These are phyloP conservation scores for Arthrinium phaeospermum DNA, from an alignment of 2,329 filamentous ascomycete species.

Conservation along the genomic window DNA sequence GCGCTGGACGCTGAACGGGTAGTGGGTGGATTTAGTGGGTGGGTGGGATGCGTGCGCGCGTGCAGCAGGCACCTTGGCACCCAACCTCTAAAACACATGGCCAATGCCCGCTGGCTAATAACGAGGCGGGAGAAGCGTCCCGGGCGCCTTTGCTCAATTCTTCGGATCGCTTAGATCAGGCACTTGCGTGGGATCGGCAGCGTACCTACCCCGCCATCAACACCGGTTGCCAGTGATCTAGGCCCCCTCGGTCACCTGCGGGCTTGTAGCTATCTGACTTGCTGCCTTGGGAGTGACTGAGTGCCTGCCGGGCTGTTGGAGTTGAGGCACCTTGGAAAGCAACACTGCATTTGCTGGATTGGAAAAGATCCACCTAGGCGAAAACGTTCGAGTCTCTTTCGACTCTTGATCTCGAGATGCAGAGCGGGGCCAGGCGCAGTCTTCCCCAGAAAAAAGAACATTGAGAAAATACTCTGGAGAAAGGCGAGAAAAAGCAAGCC, in stretches of 20 bases:
- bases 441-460: neutral
- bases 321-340: neutral
- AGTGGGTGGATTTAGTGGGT: neutral
- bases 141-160: neutral
- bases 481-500: neutral
- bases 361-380: neutral
- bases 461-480: neutral
- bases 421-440: neutral
- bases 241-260: slow-evolving; percentile 2
- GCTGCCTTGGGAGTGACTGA: neutral
- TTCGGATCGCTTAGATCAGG: slow-evolving; percentile 10
- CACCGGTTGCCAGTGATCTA: neutral
- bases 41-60: neutral
- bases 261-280: neutral
- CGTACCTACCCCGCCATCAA: neutral
- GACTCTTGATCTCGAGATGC: neutral
- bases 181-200: neutral
- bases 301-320: neutral
- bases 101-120: slow-evolving; percentile 1
- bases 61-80: neutral
- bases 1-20: neutral
- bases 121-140: slow-evolving; percentile 4
- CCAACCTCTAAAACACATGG: neutral
- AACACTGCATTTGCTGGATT: neutral
- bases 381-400: slow-evolving; percentile 10